Evolutionary conservation across 2,329 filamentous ascomycete genomes (phyloP).

Genomic region (Diaporthe aspalathi): DNA sequence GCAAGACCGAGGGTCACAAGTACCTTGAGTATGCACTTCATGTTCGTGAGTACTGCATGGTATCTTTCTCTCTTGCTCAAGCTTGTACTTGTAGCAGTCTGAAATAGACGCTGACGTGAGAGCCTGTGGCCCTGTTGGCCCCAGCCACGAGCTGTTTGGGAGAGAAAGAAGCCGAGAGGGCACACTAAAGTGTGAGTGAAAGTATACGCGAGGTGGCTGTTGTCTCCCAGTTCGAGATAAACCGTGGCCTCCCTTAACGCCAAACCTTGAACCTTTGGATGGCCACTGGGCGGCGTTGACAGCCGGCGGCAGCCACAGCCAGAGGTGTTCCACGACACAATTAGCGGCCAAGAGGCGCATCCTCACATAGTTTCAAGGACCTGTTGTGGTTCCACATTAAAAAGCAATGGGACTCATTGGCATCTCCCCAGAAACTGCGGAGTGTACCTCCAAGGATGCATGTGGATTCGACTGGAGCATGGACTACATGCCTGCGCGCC

Average conservation of each 20-base stretch:
- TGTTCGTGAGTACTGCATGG: background rate
- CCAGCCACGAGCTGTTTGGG: background rate
- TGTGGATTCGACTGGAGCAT: background rate
- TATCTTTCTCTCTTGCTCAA: background rate
- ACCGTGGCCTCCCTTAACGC: background rate
- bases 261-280: background rate
- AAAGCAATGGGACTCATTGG: background rate
- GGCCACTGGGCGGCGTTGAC: background rate
- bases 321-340: background rate
- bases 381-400: background rate
- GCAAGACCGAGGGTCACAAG: background rate
- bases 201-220: constrained; percentile 3
- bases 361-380: background rate
- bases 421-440: background rate
- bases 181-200: background rate
- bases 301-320: background rate
- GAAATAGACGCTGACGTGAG: background rate
- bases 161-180: background rate
- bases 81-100: background rate
- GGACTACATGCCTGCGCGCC: background rate
- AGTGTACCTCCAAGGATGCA: constrained; percentile 8
- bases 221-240: background rate
- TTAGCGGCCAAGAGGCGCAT: background rate
- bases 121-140: background rate
- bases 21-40: too few species aligned